phyloP scores from a whole-genome alignment of 202 grass and related monocot species.

The Hordeum pubiflorum region DNA sequence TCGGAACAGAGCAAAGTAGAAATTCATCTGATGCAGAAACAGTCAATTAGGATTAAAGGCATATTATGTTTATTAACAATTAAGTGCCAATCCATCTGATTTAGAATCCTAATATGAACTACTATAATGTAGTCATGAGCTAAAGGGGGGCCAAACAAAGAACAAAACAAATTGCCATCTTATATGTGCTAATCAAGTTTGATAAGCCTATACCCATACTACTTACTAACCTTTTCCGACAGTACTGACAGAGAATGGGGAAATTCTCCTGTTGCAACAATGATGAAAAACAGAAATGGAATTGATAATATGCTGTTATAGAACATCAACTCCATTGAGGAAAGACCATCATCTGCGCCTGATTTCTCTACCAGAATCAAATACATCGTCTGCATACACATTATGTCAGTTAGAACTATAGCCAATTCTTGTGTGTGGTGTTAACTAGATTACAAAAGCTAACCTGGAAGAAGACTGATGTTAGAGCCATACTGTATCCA shows the following conservation, averaged over 20 bases:
- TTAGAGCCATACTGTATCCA: constrained; percentile 94
- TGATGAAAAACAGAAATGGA: constrained; percentile 89
- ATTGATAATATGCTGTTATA: constrained; percentile 82
- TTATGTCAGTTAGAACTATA: constrained; percentile 1
- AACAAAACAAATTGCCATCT: neutral
- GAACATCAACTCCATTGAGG: constrained; percentile 94
- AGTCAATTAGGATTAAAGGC: neutral
- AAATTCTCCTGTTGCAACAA: constrained; percentile 92
- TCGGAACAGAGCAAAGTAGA: neutral
- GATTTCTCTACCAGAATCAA: constrained; percentile 94
- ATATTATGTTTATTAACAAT: neutral
- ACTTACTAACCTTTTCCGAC: constrained; percentile 73
- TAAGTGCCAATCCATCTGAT: neutral
- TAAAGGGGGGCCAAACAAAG: neutral
- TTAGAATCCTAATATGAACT: neutral
- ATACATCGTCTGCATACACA: constrained; percentile 82
- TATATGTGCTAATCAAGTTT: neutral
- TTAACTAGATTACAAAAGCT: constrained; percentile 19
- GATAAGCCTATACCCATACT: neutral
- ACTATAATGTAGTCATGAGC: neutral
- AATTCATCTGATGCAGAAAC: neutral
- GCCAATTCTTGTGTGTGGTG: neutral
- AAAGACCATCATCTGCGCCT: constrained; percentile 89
- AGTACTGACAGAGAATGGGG: constrained; percentile 68
- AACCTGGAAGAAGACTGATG: constrained; percentile 97